These are phyloP conservation scores for Fonsecaea nubica DNA, from an alignment of 2,329 filamentous ascomycete species.

Conservation along the genomic window DNA sequence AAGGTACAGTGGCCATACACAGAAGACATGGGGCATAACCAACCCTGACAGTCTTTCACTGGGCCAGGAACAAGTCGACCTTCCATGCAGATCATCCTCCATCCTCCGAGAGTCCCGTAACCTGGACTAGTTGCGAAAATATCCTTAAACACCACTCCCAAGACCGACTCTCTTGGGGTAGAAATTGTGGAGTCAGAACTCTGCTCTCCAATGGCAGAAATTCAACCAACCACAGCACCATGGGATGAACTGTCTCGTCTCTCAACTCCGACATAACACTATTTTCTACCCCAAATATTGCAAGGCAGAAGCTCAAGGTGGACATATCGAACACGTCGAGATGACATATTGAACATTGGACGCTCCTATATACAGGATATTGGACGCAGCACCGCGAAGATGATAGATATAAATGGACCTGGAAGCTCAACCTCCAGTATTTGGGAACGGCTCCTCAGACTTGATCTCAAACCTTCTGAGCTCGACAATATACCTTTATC, in stretches of 20 bases:
- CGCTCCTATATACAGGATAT: neutral
- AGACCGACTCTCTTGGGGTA: slow-evolving; percentile 36
- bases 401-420: too few species aligned
- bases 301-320: neutral
- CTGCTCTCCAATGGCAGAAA: slow-evolving; percentile 2
- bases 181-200: slow-evolving; percentile 12
- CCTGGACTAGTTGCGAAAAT: neutral
- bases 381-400: too few species aligned
- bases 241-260: neutral
- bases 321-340: neutral
- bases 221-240: slow-evolving; percentile 3
- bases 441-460: too few species aligned
- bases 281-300: slow-evolving; percentile 3
- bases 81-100: neutral
- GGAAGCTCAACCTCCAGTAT: too few species aligned
- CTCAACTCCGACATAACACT: neutral
- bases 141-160: neutral
- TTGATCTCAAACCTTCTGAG: neutral
- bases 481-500: neutral
- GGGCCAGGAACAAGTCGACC: neutral
- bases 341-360: neutral
- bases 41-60: neutral
- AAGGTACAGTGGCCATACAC: neutral
- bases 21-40: neutral
- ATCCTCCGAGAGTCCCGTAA: neutral